These are phyloP conservation scores for Polysphondylium violaceum DNA, from an alignment of 78 protist species.

Conservation along the genomic window DNA sequence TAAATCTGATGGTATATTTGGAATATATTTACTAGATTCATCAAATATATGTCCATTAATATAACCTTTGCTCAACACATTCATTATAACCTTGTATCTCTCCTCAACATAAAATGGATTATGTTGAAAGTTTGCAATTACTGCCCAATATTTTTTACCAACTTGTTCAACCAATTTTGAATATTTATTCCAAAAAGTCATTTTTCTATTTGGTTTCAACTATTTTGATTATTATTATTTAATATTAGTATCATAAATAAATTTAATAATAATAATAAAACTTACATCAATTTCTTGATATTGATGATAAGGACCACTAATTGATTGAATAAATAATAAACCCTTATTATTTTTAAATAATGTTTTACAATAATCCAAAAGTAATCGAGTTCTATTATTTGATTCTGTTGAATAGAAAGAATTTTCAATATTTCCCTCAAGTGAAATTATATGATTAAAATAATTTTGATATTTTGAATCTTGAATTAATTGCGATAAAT, in stretches of 20 bases:
- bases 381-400: neutral
- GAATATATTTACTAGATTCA: neutral
- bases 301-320: conserved; percentile 2
- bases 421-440: no score
- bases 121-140: conserved; percentile 42
- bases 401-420: no score
- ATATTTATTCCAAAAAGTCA: neutral
- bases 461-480: no score
- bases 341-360: neutral
- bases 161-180: neutral
- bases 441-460: no score
- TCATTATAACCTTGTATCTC: conserved; percentile 26
- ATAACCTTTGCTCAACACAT: neutral
- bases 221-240: neutral
- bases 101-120: conserved; percentile 52
- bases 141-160: conserved; percentile 29
- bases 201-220: conserved; percentile 17
- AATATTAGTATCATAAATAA: neutral
- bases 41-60: conserved; percentile 35
- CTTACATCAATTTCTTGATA: neutral
- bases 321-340: conserved; percentile 17
- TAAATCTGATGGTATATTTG: neutral
- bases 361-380: neutral
- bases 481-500: no score
- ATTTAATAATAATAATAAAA: neutral